Evolutionary conservation across 306 rosid species (phyloP).

Genomic region (Trifolium pratense): DNA sequence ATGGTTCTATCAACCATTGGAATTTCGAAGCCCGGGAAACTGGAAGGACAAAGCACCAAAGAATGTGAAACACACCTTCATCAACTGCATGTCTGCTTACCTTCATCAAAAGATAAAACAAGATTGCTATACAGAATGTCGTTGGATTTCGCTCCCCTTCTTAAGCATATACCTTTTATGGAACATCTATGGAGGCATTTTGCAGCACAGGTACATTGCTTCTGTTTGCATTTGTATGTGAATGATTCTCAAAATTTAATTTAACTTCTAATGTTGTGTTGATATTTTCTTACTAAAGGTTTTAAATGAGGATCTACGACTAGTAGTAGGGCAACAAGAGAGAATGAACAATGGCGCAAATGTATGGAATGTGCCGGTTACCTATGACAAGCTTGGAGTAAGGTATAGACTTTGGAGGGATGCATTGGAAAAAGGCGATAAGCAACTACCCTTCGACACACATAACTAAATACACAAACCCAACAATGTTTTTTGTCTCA

Average conservation of each 20-base stretch:
- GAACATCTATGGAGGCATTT: constrained; percentile 83
- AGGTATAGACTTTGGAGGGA: constrained; percentile 90
- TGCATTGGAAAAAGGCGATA: constrained; percentile 72
- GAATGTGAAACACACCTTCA: constrained; percentile 86
- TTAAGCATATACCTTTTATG: constrained; percentile 83
- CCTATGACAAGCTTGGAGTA: constrained; percentile 91
- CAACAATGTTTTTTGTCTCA: constrained; percentile 2
- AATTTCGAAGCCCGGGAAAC: constrained; percentile 91
- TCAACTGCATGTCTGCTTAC: constrained; percentile 94
- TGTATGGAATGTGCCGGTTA: constrained; percentile 83
- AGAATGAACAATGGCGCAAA: constrained; percentile 81
- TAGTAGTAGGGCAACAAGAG: constrained; percentile 88
- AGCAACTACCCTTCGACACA: constrained; percentile 65
- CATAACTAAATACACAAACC: constrained; percentile 20
- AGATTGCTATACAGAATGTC: constrained; percentile 94
- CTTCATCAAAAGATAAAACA: constrained; percentile 79
- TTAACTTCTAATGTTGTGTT: constrained; percentile 6
- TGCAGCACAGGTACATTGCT: constrained; percentile 67
- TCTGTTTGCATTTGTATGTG: background rate
- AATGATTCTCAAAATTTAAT: background rate
- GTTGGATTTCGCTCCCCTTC: constrained; percentile 82
- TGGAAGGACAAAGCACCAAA: constrained; percentile 74
- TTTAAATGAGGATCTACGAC: constrained; percentile 86
- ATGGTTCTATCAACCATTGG: constrained; percentile 95
- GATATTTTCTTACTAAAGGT: constrained; percentile 55